A percentile compares a stretch with the other conserved stretches of the same genome.
Conservation (phyloP, 805 yeast species). For the Wickerhamiella domercqiae region DNA sequence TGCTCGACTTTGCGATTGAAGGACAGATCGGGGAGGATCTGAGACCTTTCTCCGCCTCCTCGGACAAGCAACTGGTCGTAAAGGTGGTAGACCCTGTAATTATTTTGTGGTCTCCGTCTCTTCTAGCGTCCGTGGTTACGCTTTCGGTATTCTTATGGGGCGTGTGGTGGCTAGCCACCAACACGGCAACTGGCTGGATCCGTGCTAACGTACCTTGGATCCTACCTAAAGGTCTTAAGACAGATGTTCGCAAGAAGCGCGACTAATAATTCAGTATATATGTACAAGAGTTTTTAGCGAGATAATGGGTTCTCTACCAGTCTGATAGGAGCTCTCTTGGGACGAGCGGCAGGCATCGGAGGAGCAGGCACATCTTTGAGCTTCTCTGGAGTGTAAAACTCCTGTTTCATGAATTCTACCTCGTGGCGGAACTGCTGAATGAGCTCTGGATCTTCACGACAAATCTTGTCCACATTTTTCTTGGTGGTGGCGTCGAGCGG, state of each 20-base stretch:
- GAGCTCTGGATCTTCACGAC: conserved; percentile 33
- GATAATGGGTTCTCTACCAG: conserved; percentile 1
- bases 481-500: conserved; percentile 39
- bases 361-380: conserved; percentile 3
- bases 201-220: conserved; percentile 8
- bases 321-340: conserved; percentile 5
- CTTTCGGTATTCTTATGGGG: conserved; percentile 35
- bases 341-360: conserved; percentile 4
- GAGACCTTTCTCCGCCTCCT: conserved; percentile 13
- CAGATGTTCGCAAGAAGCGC: background rate
- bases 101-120: conserved; percentile 58
- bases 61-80: conserved; percentile 22
- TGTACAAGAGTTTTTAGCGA: background rate
- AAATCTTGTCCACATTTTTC: conserved; percentile 39
- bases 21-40: conserved; percentile 12
- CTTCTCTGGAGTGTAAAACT: conserved; percentile 21
- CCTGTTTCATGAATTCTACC: conserved; percentile 39
- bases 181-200: conserved; percentile 13
- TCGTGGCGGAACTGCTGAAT: conserved; percentile 37
- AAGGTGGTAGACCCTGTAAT: conserved; percentile 48
- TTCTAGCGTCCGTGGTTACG: conserved; percentile 45
- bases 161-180: conserved; percentile 34
- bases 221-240: too few relatives aligned
- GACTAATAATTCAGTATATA: background rate
- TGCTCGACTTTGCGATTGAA: conserved; percentile 39